Base-by-base conservation (phyloP, 805 yeast genomes). In the Torulaspora microellipsoides region DNA sequence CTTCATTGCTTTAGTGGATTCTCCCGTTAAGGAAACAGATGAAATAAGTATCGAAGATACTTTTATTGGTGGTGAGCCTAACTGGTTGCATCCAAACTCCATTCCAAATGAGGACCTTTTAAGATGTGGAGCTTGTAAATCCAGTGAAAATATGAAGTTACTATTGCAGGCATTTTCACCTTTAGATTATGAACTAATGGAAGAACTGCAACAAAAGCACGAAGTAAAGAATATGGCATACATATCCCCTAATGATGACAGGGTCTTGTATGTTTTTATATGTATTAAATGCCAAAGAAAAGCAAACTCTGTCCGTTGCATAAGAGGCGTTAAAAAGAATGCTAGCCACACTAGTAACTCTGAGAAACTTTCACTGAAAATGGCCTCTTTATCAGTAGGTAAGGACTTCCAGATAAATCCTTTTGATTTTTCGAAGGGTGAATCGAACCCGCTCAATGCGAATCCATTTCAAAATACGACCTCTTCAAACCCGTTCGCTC, bases 101-200 rank as follows among this genome's bases (percentile, higher is more conserved):
- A 60, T 68, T 3, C 93, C 95, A 0, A 64, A 71, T 13, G 67
- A 68, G 1, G 74, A 73, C 3, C 60, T 78, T 14, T 56, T 83
- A 7, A 59, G 65, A 29, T 93, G 99, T 68, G 77, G 74, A 37
- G 75, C 74, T 42, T 93, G 99, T 67, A 66, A 61, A 25, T 43
- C 55, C 2, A 30, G 65, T 1, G 62, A 69, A 8, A 66, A 70
- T 12, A 73, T 88, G 82, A 77, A 84, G 11, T 65, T 91, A 36
- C 68, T 90, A 27, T 64, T 83, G 1, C 98, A 93, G 60, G 83
- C 91, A 1, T 83, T 75, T 64, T 83, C 95, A 0, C 95, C 95
- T 1, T 64, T 90, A 33, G 86, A 81, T 28, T 46, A 41, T 13
- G 65, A 59, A 12, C 60, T 53, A 37, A 50, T 59, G 31, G 53